Conservation (phyloP, 2,329 filamentous ascomycete genomes). For the Fusarium palustre region DNA sequence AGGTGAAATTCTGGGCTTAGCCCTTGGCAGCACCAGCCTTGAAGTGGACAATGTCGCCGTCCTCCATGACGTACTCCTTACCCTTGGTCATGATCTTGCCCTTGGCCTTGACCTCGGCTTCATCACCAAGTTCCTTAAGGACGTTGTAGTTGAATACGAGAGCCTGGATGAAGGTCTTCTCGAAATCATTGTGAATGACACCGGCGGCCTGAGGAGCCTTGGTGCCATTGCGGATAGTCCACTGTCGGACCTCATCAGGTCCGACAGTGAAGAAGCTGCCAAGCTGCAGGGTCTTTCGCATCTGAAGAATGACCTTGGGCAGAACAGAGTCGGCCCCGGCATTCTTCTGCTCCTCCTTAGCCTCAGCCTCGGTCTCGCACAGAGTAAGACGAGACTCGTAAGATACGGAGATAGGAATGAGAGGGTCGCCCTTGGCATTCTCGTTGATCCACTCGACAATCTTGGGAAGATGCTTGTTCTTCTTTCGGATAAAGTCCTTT, state of each 20-base stretch:
- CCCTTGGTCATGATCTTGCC: constrained; percentile 99
- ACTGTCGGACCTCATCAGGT: constrained; percentile 95
- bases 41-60: constrained; percentile 86
- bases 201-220: constrained; percentile 98
- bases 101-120: constrained; percentile 88
- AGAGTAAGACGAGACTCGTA: constrained; percentile 92
- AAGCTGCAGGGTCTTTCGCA: constrained; percentile 91
- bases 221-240: constrained; percentile 94
- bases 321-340: constrained; percentile 88
- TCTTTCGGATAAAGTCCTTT: constrained; percentile 96
- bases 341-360: constrained; percentile 86
- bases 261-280: constrained; percentile 98
- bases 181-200: constrained; percentile 98
- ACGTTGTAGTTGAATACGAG: constrained; percentile 90
- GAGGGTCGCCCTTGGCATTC: constrained; percentile 85
- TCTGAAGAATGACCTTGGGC: constrained; percentile 90
- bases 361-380: constrained; percentile 82
- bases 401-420: constrained; percentile 91
- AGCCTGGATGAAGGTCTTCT: constrained; percentile 99
- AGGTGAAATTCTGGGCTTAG: constrained; percentile 53
- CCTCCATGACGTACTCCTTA: constrained; percentile 93
- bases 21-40: constrained; percentile 88
- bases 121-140: constrained; percentile 88
- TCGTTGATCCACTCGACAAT: constrained; percentile 96
- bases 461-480: constrained; percentile 98